These are phyloP conservation scores for Citrus reticulata DNA, from an alignment of 345 rosid species.

Conservation along the genomic window DNA sequence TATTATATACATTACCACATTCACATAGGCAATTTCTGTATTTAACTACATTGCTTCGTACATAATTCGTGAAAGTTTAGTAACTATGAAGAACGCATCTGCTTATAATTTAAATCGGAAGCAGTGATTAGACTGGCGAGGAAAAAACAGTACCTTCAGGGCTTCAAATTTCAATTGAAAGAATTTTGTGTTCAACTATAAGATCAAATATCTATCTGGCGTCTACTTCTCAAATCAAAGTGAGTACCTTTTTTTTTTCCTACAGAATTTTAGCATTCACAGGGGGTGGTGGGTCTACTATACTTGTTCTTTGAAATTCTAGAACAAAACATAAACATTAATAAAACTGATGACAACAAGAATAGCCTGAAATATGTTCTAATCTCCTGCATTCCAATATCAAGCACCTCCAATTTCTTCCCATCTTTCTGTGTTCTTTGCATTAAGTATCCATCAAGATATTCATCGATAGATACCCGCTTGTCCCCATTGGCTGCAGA, in stretches of 20 bases:
- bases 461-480: constrained; percentile 88
- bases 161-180: not conserved
- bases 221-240: not conserved
- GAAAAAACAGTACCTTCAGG: not conserved
- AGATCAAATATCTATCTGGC: not conserved
- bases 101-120: not conserved
- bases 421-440: constrained; percentile 78
- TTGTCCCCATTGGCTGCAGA: constrained; percentile 33
- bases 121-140: not conserved
- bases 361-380: constrained; percentile 95
- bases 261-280: constrained; percentile 20
- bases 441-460: constrained; percentile 85
- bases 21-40: not conserved
- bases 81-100: not conserved
- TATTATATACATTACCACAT: not conserved
- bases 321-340: constrained; percentile 93
- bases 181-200: not conserved
- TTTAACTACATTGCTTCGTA: not conserved
- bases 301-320: constrained; percentile 80
- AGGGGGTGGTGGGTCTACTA: constrained; percentile 45
- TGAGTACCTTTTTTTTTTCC: not conserved
- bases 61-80: not conserved
- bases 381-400: constrained; percentile 93
- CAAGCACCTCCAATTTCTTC: constrained; percentile 84
- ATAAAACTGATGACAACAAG: constrained; percentile 73